phyloP scores from a whole-genome alignment of 2,329 filamentous ascomycete genomes.

The Fusarium abutilonis region DNA sequence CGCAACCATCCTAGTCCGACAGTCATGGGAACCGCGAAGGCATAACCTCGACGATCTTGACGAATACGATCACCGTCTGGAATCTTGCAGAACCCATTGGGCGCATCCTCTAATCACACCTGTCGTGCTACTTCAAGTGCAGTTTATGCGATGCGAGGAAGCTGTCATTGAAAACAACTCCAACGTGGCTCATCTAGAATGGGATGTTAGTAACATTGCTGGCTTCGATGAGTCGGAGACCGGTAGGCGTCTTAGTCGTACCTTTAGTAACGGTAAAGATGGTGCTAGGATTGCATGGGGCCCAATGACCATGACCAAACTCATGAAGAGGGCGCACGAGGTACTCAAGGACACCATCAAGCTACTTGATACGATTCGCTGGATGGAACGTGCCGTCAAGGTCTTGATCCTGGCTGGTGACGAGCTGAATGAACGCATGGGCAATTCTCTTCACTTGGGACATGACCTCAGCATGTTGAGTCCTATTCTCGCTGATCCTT shows the following conservation, averaged over 20 bases:
- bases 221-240: conserved; percentile 51
- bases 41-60: conserved; percentile 56
- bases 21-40: conserved; percentile 55
- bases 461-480: conserved; percentile 45
- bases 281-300: conserved; percentile 46
- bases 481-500: conserved; percentile 36
- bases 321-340: conserved; percentile 60
- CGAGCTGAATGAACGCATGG: conserved; percentile 51
- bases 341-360: conserved; percentile 58
- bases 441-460: conserved; percentile 32
- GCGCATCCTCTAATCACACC: conserved; percentile 58
- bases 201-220: conserved; percentile 56
- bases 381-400: conserved; percentile 59
- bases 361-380: conserved; percentile 57
- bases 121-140: conserved; percentile 58
- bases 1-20: conserved; percentile 55
- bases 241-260: conserved; percentile 39
- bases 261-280: conserved; percentile 40
- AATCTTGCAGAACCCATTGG: conserved; percentile 57
- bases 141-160: conserved; percentile 57
- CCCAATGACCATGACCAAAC: conserved; percentile 56
- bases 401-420: conserved; percentile 57
- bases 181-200: conserved; percentile 55
- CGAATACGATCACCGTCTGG: conserved; percentile 58
- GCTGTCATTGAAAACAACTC: conserved; percentile 56